Conservation (phyloP, 805 yeast species). For the Ogataea sp. region DNA sequence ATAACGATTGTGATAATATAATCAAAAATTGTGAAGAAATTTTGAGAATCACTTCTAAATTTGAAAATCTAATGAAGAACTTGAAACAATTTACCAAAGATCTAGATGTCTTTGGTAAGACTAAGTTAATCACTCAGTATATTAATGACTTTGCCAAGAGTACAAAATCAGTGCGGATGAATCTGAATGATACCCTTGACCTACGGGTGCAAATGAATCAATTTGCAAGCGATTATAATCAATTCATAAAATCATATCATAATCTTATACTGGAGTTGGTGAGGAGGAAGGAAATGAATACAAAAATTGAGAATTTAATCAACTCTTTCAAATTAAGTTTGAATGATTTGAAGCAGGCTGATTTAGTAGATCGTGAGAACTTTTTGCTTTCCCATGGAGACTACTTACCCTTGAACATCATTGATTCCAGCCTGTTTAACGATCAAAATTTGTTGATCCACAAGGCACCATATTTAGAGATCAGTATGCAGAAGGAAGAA, state of each 20-base stretch:
- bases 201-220: slow-evolving; percentile 10
- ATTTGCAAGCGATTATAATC: slow-evolving; percentile 36
- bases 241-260: slow-evolving; percentile 45
- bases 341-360: slow-evolving; percentile 32
- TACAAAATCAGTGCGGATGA: slow-evolving; percentile 6
- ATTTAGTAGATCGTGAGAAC: slow-evolving; percentile 29
- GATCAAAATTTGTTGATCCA: slow-evolving; percentile 10
- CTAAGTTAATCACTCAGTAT: slow-evolving; percentile 14
- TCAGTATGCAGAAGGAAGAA: slow-evolving; percentile 13
- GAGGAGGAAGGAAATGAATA: slow-evolving; percentile 37
- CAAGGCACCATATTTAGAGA: slow-evolving; percentile 14
- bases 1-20: slow-evolving; percentile 25
- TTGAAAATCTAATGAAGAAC: too few species aligned
- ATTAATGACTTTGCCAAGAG: slow-evolving; percentile 11
- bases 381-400: slow-evolving; percentile 44
- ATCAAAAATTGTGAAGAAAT: slow-evolving; percentile 22
- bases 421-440: slow-evolving; percentile 8
- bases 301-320: slow-evolving; percentile 30
- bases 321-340: slow-evolving; percentile 34
- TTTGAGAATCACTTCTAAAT: too few species aligned
- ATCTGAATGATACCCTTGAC: slow-evolving; percentile 6
- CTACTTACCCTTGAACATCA: slow-evolving; percentile 39
- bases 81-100: slow-evolving; percentile 12
- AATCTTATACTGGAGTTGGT: slow-evolving; percentile 43
- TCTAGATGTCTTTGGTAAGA: slow-evolving; percentile 22